These are phyloP conservation scores for Apiotrichum montevideense DNA, from an alignment of 1,284 basidiomycete species.

Conservation along the genomic window DNA sequence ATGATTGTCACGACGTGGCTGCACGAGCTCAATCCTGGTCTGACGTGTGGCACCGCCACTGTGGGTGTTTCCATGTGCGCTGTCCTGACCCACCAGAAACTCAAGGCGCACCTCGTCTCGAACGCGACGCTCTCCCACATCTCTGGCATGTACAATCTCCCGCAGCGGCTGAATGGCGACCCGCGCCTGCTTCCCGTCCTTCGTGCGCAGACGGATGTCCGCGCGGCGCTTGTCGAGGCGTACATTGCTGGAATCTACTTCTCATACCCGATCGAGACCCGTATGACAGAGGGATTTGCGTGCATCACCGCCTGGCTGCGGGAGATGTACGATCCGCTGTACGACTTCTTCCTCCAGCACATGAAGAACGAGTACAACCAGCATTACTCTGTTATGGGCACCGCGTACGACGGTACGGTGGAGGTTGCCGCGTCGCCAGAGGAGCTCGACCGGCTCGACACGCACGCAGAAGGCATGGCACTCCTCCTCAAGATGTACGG, in stretches of 20 bases:
- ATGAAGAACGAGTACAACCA: conserved; percentile 33
- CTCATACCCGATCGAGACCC: conserved; percentile 25
- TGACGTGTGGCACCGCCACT: conserved; percentile 39
- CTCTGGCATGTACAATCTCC: conserved; percentile 38
- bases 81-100: conserved; percentile 29
- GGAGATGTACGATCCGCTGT: conserved; percentile 41
- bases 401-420: conserved; percentile 21
- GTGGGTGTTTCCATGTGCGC: conserved; percentile 18
- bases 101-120: conserved; percentile 42
- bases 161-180: conserved; percentile 30
- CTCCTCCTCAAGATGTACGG: conserved; percentile 25
- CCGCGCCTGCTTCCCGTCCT: conserved; percentile 30
- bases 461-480: conserved; percentile 25
- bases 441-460: conserved; percentile 26
- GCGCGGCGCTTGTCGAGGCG: conserved; percentile 42
- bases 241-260: conserved; percentile 42
- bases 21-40: conserved; percentile 32
- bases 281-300: conserved; percentile 19
- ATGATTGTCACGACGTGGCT: conserved; percentile 43
- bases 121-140: conserved; percentile 42
- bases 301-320: conserved; percentile 35
- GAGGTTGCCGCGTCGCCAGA: conserved; percentile 18
- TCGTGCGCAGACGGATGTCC: conserved; percentile 35
- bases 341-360: conserved; percentile 39
- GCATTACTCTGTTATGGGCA: conserved; percentile 24